Evolutionary conservation across 257 asterid genomes (phyloP).

Genomic region (Paraleonurus japonicus): DNA sequence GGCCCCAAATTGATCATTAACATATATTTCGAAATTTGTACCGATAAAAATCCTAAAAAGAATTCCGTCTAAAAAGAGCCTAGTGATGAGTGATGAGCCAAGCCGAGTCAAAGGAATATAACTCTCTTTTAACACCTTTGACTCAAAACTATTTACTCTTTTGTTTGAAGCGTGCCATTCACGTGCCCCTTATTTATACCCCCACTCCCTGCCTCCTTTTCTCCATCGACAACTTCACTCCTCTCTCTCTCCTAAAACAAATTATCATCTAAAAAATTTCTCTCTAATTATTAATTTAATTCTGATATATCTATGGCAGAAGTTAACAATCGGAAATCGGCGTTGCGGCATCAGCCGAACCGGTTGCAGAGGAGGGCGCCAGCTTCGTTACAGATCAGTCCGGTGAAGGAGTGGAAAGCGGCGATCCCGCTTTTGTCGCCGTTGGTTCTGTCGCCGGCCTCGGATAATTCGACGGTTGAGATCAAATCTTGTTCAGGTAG

Average conservation of each 20-base stretch:
- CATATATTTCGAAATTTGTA: no score
- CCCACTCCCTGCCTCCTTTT: not conserved
- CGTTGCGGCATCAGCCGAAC: conserved; percentile 42
- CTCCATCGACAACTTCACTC: conserved; percentile 9
- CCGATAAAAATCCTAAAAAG: no score
- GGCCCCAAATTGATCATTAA: no score
- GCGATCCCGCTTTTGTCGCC: conserved; percentile 71
- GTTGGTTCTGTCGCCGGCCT: conserved; percentile 54
- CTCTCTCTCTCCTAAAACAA: not conserved
- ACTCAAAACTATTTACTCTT: conserved; percentile 26
- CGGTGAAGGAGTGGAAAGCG: conserved; percentile 58
- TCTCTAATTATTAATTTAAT: not conserved
- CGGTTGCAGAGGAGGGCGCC: conserved; percentile 62
- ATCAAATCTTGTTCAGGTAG: conserved; percentile 19
- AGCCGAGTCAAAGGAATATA: conserved; percentile 19
- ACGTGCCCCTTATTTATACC: conserved; percentile 51
- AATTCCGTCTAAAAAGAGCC: no score
- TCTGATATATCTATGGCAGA: conserved; percentile 41
- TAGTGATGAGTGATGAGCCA: not conserved
- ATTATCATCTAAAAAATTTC: not conserved
- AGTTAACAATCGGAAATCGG: conserved; percentile 18
- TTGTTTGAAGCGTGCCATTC: conserved; percentile 42
- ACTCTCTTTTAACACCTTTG: conserved; percentile 34
- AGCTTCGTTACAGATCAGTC: conserved; percentile 51
- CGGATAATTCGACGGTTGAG: conserved; percentile 36